Conservation (phyloP, 2,329 filamentous ascomycete species). For the Eurotiales sp. region DNA sequence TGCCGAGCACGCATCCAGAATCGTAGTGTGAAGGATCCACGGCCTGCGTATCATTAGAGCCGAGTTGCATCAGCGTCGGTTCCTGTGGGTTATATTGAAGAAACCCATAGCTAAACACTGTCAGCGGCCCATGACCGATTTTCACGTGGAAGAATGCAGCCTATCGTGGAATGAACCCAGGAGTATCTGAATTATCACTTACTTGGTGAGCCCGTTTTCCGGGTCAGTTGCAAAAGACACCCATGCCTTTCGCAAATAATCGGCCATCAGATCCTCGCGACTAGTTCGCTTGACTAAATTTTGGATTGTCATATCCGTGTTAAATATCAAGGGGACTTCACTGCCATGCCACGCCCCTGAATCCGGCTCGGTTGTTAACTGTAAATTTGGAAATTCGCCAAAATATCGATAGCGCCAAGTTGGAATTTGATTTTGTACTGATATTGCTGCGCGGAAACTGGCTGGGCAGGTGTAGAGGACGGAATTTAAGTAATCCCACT, state of each 20-base stretch:
- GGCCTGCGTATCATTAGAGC: constrained; percentile 2
- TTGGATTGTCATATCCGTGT: constrained; percentile 5
- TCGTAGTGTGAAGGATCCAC: constrained; percentile 1
- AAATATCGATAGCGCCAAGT: constrained; percentile 13
- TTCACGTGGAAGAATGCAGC: neutral
- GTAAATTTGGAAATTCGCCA: constrained; percentile 7
- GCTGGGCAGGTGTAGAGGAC: constrained; percentile 10
- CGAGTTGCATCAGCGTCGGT: neutral
- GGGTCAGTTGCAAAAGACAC: constrained; percentile 10
- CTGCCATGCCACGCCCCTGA: constrained; percentile 12
- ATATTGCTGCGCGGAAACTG: neutral
- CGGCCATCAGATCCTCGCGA: neutral
- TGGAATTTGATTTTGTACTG: neutral
- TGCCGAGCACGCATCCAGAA: constrained; percentile 1
- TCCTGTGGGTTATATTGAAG: neutral
- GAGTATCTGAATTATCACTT: neutral
- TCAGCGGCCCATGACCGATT: neutral
- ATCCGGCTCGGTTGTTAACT: constrained; percentile 1
- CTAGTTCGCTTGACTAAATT: neutral
- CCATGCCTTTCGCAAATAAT: constrained; percentile 9
- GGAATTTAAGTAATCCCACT: constrained; percentile 7
- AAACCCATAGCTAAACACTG: neutral
- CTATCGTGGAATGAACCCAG: neutral
- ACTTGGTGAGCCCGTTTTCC: constrained; percentile 2
- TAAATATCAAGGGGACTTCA: constrained; percentile 5